Evolutionary conservation across 2,329 filamentous ascomycete species (phyloP).

Genomic region (Chaetomiaceae sp.): DNA sequence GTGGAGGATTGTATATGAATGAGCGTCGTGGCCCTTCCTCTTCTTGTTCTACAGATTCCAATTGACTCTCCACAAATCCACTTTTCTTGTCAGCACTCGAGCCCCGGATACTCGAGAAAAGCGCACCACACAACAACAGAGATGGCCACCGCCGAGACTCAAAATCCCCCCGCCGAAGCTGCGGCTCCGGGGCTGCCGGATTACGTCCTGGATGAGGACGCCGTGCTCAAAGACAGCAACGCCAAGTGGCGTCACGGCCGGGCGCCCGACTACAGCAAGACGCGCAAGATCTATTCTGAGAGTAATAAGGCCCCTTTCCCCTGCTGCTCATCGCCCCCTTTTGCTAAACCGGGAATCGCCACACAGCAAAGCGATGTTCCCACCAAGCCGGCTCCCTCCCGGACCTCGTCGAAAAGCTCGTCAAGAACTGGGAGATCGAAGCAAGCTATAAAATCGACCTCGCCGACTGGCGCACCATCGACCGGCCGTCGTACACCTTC

Average conservation of each 20-base stretch:
- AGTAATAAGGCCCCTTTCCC: conserved; percentile 37
- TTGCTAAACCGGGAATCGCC: too few relatives aligned
- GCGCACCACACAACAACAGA: neutral
- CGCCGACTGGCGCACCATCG: conserved; percentile 62
- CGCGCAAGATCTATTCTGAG: conserved; percentile 53
- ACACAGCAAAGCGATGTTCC: conserved; percentile 51
- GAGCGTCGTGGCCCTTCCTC: neutral
- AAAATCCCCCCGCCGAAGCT: neutral
- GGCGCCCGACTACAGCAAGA: conserved; percentile 61
- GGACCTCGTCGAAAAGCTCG: conserved; percentile 61
- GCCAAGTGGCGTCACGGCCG: conserved; percentile 57
- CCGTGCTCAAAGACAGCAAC: conserved; percentile 49
- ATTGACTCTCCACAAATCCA: neutral
- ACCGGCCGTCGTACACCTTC: conserved; percentile 56
- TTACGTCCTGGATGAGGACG: conserved; percentile 55
- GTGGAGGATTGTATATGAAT: conserved; percentile 1
- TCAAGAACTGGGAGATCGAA: conserved; percentile 71
- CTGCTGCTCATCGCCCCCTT: too few relatives aligned
- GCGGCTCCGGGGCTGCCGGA: conserved; percentile 39
- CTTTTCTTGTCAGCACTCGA: neutral
- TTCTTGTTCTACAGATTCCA: neutral
- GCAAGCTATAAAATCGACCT: conserved; percentile 62
- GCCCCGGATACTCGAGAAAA: neutral
- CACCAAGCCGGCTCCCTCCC: conserved; percentile 55
- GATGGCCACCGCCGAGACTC: conserved; percentile 6